Evolutionary conservation across 306 rosid species (phyloP).

Genomic region (Herpetospermum pedunculosum): DNA sequence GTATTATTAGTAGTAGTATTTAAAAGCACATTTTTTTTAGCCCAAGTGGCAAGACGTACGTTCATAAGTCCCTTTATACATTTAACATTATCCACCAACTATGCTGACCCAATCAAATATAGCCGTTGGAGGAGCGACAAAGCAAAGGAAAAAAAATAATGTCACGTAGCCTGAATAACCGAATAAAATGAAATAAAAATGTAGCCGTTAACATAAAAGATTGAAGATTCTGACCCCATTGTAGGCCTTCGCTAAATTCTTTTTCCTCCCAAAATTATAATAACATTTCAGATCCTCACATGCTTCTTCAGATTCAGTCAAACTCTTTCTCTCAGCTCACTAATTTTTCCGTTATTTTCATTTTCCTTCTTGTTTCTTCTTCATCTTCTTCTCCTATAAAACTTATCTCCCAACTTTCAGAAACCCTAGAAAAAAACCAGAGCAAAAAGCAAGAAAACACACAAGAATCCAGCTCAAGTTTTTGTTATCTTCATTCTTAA

Average conservation of each 20-base stretch:
- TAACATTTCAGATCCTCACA: slow-evolving; percentile 1
- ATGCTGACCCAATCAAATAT: slow-evolving; percentile 16
- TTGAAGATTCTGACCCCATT: background rate
- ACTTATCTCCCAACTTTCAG: slow-evolving; percentile 2
- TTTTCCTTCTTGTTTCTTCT: background rate
- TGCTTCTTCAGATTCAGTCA: background rate
- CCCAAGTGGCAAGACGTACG: background rate
- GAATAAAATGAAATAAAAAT: background rate
- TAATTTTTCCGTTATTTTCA: background rate
- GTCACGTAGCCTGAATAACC: background rate
- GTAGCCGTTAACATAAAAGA: slow-evolving; percentile 6
- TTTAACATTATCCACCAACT: background rate
- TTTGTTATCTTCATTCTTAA: background rate
- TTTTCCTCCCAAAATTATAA: background rate
- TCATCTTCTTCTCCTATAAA: background rate
- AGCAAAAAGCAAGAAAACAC: background rate
- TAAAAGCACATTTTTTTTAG: background rate
- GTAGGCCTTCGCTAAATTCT: background rate
- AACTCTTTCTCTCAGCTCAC: background rate
- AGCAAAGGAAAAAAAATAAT: slow-evolving; percentile 1
- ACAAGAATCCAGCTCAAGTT: background rate
- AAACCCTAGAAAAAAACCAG: slow-evolving; percentile 4
- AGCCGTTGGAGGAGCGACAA: slow-evolving; percentile 53
- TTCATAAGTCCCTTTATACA: background rate
- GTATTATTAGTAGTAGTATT: background rate